These are phyloP conservation scores for Fusarium tupiense DNA, from an alignment of 2,329 filamentous ascomycete genomes.

Conservation along the genomic window DNA sequence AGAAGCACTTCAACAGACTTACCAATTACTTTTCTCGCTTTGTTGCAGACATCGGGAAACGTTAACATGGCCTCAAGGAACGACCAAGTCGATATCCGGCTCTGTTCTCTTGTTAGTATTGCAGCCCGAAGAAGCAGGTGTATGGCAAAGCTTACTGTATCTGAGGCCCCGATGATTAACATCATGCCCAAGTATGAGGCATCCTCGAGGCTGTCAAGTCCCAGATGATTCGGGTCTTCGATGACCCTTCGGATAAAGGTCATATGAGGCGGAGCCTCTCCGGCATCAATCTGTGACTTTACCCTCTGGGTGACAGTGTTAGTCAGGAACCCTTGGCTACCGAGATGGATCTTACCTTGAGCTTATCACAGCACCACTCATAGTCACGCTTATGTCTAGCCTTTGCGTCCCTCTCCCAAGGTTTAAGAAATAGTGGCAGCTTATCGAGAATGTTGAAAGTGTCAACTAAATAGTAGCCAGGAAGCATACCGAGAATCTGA, in stretches of 20 bases:
- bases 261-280: not conserved
- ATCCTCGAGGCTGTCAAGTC: not conserved
- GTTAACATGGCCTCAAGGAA: not conserved
- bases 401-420: not conserved
- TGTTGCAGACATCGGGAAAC: not conserved
- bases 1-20: not conserved
- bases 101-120: not conserved
- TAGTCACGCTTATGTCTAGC: not conserved
- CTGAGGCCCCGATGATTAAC: not conserved
- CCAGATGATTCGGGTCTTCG: not conserved
- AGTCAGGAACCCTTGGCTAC: not conserved
- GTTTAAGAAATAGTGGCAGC: not conserved
- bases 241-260: not conserved
- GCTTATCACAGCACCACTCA: not conserved
- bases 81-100: not conserved
- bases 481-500: not conserved
- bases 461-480: not conserved
- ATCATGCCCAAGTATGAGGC: not conserved
- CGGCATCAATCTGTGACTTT: not conserved
- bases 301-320: not conserved
- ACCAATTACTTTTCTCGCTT: not conserved
- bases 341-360: not conserved
- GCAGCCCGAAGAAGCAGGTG: too few relatives aligned
- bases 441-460: not conserved
- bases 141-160: not conserved